Percentiles rank a stretch among this genome's conserved stretches.
phyloP scores from a whole-genome alignment of 371 early-diverging fungal species.

The Mucor saturninus region DNA sequence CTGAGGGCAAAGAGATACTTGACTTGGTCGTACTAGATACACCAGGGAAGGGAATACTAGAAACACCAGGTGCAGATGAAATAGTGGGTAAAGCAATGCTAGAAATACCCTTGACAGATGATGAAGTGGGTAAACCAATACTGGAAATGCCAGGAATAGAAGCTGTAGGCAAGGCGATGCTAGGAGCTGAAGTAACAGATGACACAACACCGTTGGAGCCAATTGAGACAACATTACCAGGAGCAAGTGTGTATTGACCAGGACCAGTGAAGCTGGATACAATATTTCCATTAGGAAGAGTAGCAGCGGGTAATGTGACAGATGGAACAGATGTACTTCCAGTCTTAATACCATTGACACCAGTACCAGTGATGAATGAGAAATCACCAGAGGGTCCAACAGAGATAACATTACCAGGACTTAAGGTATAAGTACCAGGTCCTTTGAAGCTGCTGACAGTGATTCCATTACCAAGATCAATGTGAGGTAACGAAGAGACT shows the following conservation, averaged over 20 bases:
- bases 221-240: neutral
- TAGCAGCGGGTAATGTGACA: too few species aligned
- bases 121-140: too few species aligned
- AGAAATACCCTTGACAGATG: too few species aligned
- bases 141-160: too few species aligned
- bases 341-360: neutral
- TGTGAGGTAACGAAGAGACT: neutral
- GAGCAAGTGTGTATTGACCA: constrained; percentile 1
- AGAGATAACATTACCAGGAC: neutral
- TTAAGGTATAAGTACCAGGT: constrained; percentile 3
- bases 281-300: neutral
- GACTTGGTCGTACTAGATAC: too few species aligned
- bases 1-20: neutral
- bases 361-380: constrained; percentile 1
- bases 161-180: neutral
- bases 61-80: too few species aligned
- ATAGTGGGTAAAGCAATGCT: too few species aligned
- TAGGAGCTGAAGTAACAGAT: too few species aligned
- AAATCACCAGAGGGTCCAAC: neutral
- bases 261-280: constrained; percentile 8
- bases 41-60: too few species aligned
- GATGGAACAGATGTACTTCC: neutral
- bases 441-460: neutral
- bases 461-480: neutral
- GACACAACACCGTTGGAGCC: neutral